Base-by-base conservation (phyloP, 805 yeast species). In the Kazachstania viticola region DNA sequence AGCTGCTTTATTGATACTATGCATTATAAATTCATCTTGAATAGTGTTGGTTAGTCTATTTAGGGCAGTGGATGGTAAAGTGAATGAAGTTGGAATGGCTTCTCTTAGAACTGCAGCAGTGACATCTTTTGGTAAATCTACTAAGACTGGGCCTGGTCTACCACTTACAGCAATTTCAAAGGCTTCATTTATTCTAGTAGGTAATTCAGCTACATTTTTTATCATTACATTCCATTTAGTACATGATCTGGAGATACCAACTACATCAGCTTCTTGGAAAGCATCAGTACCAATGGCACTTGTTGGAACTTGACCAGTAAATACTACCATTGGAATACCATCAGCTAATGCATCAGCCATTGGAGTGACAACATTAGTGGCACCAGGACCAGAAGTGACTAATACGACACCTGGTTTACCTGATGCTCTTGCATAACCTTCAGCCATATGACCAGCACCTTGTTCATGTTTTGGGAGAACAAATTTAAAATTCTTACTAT, bases 401-500 rank as follows among this genome's bases (percentile, higher is more conserved):
- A 91, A 66, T 30, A 91, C 97, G 42, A 91, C 94, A 64, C 98
- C 98, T 11, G 96, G 93, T 61, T 83, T 91, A 37, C 97, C 98
- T 29, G 68, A 60, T 25, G 94, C 98, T 45, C 94, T 71, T 35
- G 98, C 96, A 47, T 91, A 91, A 38, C 98, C 98, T 64, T 91
- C 96, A 35, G 98, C 98, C 97, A 91, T 91, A 62, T 91, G 98
- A 32, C 98, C 98, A 13, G 97, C 98, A 57, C 98, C 98, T 63
- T 91, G 98, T 61, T 91, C 98, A 59, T 91, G 97, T 50, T 93
- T 73, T 30, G 98, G 98, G 42, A 91, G 65, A 35, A 91, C 82
- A 54, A 91, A 91, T 46, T 78, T 74, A 69, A 91, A 88, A 51
- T 80, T 73, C 35, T 78, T 75, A 14, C 95, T 81, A 64, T 88